Evolutionary conservation across 139 green algal species (phyloP), one percentile per base, ranked within the genome.

Genomic region (Chlorella sp.): DNA sequence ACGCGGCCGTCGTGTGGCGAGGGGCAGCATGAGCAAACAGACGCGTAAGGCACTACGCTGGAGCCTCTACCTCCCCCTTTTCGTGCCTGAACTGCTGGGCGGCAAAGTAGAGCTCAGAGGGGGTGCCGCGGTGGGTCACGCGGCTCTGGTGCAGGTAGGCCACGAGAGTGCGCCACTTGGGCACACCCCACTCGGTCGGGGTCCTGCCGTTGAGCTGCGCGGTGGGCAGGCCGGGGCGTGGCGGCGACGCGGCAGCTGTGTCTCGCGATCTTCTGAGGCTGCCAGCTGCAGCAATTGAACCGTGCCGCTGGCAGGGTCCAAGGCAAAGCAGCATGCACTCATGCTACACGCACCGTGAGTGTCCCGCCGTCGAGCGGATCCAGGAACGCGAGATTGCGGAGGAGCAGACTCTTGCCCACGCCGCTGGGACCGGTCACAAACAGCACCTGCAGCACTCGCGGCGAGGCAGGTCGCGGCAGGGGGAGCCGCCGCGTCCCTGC

Each of bases 391-490:
- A 97, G 23, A 0, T 76, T 51, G 7, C 91, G 83, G 40, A 97
- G 80, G 8, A 97, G 71, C 14, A 96, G 80, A 29, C 80, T 90
- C 72, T 97, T 97, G 35, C 93, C 93, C 12, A 93, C 85, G 6
- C 93, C 93, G 12, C 71, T 87, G 1, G 93, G 90, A 0, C 93
- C 93, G 8, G 74, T 67, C 8, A 96, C 66, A 38, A 96, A 95
- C 0, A 91, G 56, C 1, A 85, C 81, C n/a, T n/a, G n/a, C n/a
- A n/a, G n/a, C n/a, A n/a, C n/a, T n/a, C n/a, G n/a, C n/a, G n/a
- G n/a, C n/a, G n/a, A n/a, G n/a, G n/a, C n/a, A n/a, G n/a, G n/a
- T n/a, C n/a, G n/a, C n/a, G n/a, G n/a, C n/a, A n/a, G n/a, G n/a
- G n/a, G n/a, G n/a, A n/a, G n/a, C n/a, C n/a, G n/a, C n/a, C n/a